Base-by-base conservation (phyloP, 2,329 filamentous ascomycete species). In the Ascochyta lentis region DNA sequence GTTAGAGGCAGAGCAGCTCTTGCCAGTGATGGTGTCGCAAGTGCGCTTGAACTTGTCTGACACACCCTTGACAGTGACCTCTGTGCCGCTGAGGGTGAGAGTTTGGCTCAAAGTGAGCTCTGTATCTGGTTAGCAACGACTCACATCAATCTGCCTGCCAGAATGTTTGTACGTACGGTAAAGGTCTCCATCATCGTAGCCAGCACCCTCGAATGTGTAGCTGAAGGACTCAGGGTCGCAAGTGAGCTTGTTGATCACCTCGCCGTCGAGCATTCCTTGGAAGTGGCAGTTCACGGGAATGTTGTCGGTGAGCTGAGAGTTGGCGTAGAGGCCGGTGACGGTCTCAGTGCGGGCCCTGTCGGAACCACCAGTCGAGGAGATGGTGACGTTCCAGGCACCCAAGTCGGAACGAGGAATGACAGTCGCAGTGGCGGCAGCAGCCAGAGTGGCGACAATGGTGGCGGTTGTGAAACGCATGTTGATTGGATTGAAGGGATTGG, bases 21-120 rank as follows among this genome's bases (percentile, higher is more conserved):
- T 47, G 34, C 44, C 35, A 9, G n/a, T 39, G 9, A 39, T 5
- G 6, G 3, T 15, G 22, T 47, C 34, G n/a, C 34, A 29, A 16
- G n/a, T 15, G 12, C n/a, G 13, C 24, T 39, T 23, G 44, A 47
- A 39, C 10, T 22, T 31, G 24, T 47, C 34, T 16, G 44, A 39
- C 2, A 23, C 12, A 6, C 44, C 44, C 34, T 23, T 31, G 1
- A 39, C 44, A 4, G 44, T 47, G 24, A 47, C 34, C 6, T 31
- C 31, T 12, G 44, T 47, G 16, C 24, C 24, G 16, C n/a, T 22
- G 24, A 47, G 24, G 12, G 9, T 23, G 6, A 47, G n/a, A 8
- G 44, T 47, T 22, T 47, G 44, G 12, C n/a, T 47, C 44, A 39
- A 23, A 19, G 23, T 38, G 24, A 47, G 44, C n/a, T 47, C 44